Evolutionary conservation across 495 filamentous ascomycete species (phyloP), one percentile per base, ranked within the genome.

Genomic region (Aspergillus haitiensis): DNA sequence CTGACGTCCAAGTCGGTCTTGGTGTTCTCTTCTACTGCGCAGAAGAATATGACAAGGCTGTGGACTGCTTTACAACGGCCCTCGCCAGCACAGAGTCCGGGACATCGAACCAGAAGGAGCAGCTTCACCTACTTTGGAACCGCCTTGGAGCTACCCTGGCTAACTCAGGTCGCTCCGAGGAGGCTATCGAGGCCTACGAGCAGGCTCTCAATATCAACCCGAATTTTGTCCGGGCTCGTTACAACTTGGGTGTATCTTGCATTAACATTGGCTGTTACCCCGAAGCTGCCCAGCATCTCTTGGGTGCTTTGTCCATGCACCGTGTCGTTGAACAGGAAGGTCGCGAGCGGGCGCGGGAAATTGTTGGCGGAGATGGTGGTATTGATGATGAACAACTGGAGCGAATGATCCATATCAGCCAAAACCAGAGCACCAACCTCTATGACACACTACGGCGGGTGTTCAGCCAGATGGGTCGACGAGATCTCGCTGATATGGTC

Each of bases 21-120:
- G 94, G 95, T 39, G 95, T 98, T 16, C 86, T 99, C 36, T 97
- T 98, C 82, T 99, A 99, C 80, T 93, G 93, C 53, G 91, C 87
- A 7, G 94, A 98, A 69, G 92, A 98, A 70, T 97, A 96, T 80
- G 91, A 92, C 65, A 99, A 99, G 74, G 95, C 94, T 0, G 95
- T 98, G 49, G 94, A 99, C 79, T 99, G 95, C 77, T 99, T 99
- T 83, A 87, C 86, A 31, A 84, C 93, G 2, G 95, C 94, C 5
- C 81, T 99, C 21, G 86, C 89, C 27, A 88, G 83, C 44, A 88
- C 90, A 3, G 91, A 96, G 72, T 82, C 84, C 7, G 92, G 93
- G 47, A 81, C 80, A 8, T 80, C 82, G 48, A 96, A 96, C 77
- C 83, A 87, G 59, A 79, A 80, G 55, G 82, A 85, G 60, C 89